Evolutionary conservation across 1,284 basidiomycete genomes (phyloP), one percentile per base, ranked within the genome.

Genomic region (Apiotrichum sp.): DNA sequence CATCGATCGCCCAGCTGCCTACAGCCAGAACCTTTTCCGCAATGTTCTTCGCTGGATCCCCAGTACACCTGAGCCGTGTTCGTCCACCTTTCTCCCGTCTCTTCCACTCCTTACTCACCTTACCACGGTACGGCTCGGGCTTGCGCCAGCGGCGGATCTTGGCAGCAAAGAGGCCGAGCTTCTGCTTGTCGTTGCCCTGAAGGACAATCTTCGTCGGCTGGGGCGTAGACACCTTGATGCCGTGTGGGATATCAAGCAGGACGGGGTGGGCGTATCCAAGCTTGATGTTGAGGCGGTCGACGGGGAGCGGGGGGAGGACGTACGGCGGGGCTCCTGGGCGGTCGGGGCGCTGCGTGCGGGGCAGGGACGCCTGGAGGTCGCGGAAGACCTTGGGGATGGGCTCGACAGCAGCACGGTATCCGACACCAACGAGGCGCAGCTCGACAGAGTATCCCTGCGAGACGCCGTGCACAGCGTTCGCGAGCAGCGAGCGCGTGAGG

Each of bases 51-150:
- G 22, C 22, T 1, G 22, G 2, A 22, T 22, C 22, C 22, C n/a
- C n/a, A 22, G n/a, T n/a, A 22, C 22, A 22, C 22, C 22, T 22
- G 22, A 22, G n/a, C n/a, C n/a, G n/a, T n/a, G n/a, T n/a, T n/a
- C n/a, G n/a, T n/a, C n/a, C n/a, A n/a, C n/a, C n/a, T n/a, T n/a
- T n/a, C n/a, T n/a, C 22, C 22, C 22, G 22, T 22, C 22, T 22
- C 22, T 22, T 22, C 22, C 22, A 31, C 42, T 3, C 33, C 11
- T 4, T 31, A 77, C 86, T 56, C 69, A 91, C 90, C 82, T 96
- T 93, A 67, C 92, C 93, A 78, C 98, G 93, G 79, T 98, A 98
- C 22, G 93, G 93, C 73, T 98, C 96, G 13, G 95, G 95, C 66
- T 86, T 87, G 64, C 95, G 83, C 79, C 86, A 88, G 55, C 80